These are phyloP conservation scores for Nitzschia sp. DNA, from an alignment of 108 stramenopile species.

Conservation along the genomic window DNA sequence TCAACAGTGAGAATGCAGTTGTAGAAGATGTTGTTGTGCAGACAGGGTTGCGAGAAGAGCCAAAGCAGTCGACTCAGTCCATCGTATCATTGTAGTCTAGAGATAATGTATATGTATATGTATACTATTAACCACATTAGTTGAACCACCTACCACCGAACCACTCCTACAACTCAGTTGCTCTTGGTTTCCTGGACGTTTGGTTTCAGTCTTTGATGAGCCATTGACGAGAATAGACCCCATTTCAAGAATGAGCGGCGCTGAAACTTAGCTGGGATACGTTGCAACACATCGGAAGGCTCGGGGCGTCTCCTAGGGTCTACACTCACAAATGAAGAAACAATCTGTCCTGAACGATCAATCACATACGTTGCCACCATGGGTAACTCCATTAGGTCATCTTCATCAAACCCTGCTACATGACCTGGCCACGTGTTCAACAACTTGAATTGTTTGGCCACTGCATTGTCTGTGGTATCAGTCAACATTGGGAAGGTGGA, in stretches of 20 bases:
- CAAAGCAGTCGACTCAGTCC: no score
- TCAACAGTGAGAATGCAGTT: no score
- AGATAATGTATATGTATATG: no score
- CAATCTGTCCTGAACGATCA: conserved; percentile 1
- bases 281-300: conserved; percentile 19
- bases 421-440: conserved; percentile 5
- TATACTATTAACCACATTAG: no score
- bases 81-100: no score
- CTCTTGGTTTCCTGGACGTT: not conserved
- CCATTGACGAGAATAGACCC: conserved; percentile 4
- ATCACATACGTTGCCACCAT: conserved; percentile 32
- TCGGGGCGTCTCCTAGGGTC: conserved; percentile 22
- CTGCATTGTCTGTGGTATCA: conserved; percentile 3
- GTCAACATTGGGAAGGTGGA: conserved; percentile 17
- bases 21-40: no score
- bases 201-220: conserved; percentile 1
- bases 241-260: not conserved
- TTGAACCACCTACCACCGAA: no score
- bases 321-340: conserved; percentile 15
- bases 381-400: conserved; percentile 14
- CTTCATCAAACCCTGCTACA: conserved; percentile 1
- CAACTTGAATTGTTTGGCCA: conserved; percentile 15
- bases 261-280: conserved; percentile 10
- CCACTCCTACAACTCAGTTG: no score
- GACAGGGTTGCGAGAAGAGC: no score